These are phyloP conservation scores for Cordyceps fumosorosea DNA, from an alignment of 2,329 filamentous ascomycete species.

Conservation along the genomic window DNA sequence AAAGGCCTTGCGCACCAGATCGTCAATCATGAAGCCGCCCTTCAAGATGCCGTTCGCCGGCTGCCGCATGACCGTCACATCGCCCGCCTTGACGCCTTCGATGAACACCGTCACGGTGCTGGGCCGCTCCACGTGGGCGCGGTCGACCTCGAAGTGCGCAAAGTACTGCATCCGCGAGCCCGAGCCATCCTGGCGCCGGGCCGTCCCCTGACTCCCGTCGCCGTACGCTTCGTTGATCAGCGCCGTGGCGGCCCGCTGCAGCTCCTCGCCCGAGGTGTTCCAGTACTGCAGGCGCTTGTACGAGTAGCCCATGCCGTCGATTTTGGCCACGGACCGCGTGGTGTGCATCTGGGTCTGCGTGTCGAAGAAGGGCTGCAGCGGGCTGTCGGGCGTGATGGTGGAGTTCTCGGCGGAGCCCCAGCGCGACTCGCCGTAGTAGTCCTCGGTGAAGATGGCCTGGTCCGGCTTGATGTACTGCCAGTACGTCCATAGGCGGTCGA, in stretches of 20 bases:
- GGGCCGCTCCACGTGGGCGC: slow-evolving; percentile 16
- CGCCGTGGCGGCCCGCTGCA: slow-evolving; percentile 11
- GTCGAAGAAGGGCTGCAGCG: slow-evolving; percentile 38
- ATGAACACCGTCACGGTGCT: slow-evolving; percentile 17
- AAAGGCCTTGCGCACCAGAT: slow-evolving; percentile 57
- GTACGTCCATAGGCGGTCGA: slow-evolving; percentile 50
- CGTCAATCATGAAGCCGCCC: slow-evolving; percentile 29
- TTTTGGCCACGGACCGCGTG: slow-evolving; percentile 17
- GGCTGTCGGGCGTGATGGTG: slow-evolving; percentile 28
- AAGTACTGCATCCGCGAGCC: slow-evolving; percentile 11
- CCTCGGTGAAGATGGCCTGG: slow-evolving; percentile 21
- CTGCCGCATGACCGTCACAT: slow-evolving; percentile 16
- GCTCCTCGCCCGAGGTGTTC: slow-evolving; percentile 13
- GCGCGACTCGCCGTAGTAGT: slow-evolving; percentile 17
- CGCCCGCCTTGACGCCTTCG: slow-evolving; percentile 15
- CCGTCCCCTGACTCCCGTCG: neutral
- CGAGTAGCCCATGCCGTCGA: slow-evolving; percentile 18
- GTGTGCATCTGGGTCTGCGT: slow-evolving; percentile 28
- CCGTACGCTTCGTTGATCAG: slow-evolving; percentile 18
- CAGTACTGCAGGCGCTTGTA: slow-evolving; percentile 17
- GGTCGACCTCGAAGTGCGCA: slow-evolving; percentile 15
- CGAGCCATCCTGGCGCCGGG: neutral
- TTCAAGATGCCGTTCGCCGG: slow-evolving; percentile 12
- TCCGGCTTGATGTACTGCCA: slow-evolving; percentile 32
- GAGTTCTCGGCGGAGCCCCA: slow-evolving; percentile 31